Base-by-base conservation (phyloP, 2,329 filamentous ascomycete species). In the Fusarium virguliforme region DNA sequence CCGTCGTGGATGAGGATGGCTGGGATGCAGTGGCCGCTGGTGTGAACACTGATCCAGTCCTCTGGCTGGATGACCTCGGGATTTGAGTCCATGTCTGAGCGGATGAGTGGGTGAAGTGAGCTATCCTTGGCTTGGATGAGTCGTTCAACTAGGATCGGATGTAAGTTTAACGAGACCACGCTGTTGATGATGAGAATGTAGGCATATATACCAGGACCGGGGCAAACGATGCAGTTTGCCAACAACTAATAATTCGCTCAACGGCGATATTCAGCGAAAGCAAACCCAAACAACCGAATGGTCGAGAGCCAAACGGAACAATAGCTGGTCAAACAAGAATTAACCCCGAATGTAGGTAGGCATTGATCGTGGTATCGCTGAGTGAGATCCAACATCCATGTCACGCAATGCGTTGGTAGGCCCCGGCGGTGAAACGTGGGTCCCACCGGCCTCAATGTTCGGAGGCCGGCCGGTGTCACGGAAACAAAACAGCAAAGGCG, bases 1-100 rank as follows among this genome's bases (percentile, higher is more conserved):
- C 88, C 88, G 67, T 90, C 88, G 78, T 90, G 88, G 40, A 90
- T 80, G 46, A 90, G 82, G 63, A 90, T 80, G 51, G 89, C 79
- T 2, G 88, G 87, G n/a, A 81, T 81, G 26, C 75, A 55, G 34
- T 68, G 68, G 12, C 74, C 67, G 9, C 65, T 40, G 34, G 50
- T 58, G 40, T 67, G 64, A 1, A 74, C 72, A 5, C 71, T 70
- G 22, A 67, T 60, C 78, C 77, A 80, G 70, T 78, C 76, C 51
- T 78, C 78, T 15, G 76, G 71, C 74, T 82, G 81, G 57, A 82
- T 68, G 40, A 77, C 64, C 57, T 82, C 78, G 4, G 78, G 78
- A 34, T 80, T 81, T 4, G 67, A 53, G 8, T 75, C 69, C 72
- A 79, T 77, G n/a, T 32, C 10, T 8, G 40, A 13, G 3, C 9